These are phyloP conservation scores for Erigeron canadensis DNA, from an alignment of 129 eudicot genomes.

Conservation along the genomic window DNA sequence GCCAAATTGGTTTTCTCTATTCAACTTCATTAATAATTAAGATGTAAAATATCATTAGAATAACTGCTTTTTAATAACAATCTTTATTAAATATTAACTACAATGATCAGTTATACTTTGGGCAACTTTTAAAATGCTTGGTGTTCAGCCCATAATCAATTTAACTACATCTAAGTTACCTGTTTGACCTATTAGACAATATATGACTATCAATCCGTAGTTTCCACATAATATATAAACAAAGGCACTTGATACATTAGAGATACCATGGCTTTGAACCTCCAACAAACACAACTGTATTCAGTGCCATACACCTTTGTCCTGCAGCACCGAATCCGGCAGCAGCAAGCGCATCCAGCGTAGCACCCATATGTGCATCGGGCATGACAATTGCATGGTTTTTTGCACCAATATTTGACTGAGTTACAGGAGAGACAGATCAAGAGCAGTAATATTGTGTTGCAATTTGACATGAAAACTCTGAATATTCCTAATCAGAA, in stretches of 20 bases:
- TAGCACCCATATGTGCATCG: conserved; percentile 81
- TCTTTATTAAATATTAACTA: too few species aligned
- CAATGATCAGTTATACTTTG: too few species aligned
- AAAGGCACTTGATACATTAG: neutral
- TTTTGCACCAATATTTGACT: conserved; percentile 89
- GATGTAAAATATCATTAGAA: too few species aligned
- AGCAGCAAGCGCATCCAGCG: conserved; percentile 71
- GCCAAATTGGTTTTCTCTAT: too few species aligned
- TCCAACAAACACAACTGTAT: conserved; percentile 86
- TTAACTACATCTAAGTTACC: too few species aligned
- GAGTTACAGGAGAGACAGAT: conserved; percentile 10
- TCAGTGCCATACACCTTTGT: conserved; percentile 80
- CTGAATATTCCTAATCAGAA: conserved; percentile 8
- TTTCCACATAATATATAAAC: too few species aligned
- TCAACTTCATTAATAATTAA: too few species aligned
- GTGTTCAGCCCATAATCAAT: too few species aligned
- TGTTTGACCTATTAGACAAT: too few species aligned
- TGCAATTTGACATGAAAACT: conserved; percentile 10
- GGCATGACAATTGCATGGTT: conserved; percentile 95
- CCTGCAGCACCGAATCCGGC: conserved; percentile 98
- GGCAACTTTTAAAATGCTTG: too few species aligned
- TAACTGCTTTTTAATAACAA: too few species aligned
- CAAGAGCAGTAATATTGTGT: conserved; percentile 9
- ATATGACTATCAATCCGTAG: too few species aligned
- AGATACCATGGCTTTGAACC: conserved; percentile 74